Base-by-base conservation (phyloP, 345 rosid species). In the Brassica nigra region DNA sequence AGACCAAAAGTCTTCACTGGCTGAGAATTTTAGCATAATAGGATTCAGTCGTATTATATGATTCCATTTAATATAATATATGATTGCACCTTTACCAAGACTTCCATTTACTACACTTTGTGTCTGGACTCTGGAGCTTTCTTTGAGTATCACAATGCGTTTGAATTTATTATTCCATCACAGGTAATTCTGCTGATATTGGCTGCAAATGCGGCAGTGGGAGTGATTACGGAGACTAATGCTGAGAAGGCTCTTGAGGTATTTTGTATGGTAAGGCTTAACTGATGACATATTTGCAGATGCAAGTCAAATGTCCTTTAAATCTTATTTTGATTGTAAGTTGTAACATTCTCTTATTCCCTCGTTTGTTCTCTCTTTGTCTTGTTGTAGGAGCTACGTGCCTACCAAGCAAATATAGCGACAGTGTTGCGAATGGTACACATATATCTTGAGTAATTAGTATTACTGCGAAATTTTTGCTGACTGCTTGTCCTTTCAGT, bases 121-220 rank as follows among this genome's bases (percentile, higher is more conserved):
- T n/a, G 5, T 27, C 58, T 65, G 70, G 23, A 59, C 68, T 27
- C 58, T 65, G 70, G 23, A 59, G 71, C 39, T 61, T 39, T 61
- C 1, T 66, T 73, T 68, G 28, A 67, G 37, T 64, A 63, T 75
- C 68, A 15, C 37, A 36, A 29, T 64, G 54, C 73, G 80, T 65
- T 18, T 74, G 47, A 62, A 29, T 23, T 55, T 74, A 63, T 7
- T 49, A 49, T 49, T 49, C 57, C 16, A 52, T 16, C 75, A 36
- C 88, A 95, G 98, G 99, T 95, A 44, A 95, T 95, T 82, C 86
- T 95, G 70, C 83, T 95, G 83, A 93, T 93, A 87, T 88, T 95
- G 88, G 99, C 98, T 83, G 99, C 98, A 84, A 95, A 95, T 90
- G 98, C 99, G 39, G 95, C 98, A 1, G 99, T 95, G 8, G 98